These are phyloP conservation scores for Fusarium nisikadoi DNA, from an alignment of 2,329 filamentous ascomycete species.

Conservation along the genomic window DNA sequence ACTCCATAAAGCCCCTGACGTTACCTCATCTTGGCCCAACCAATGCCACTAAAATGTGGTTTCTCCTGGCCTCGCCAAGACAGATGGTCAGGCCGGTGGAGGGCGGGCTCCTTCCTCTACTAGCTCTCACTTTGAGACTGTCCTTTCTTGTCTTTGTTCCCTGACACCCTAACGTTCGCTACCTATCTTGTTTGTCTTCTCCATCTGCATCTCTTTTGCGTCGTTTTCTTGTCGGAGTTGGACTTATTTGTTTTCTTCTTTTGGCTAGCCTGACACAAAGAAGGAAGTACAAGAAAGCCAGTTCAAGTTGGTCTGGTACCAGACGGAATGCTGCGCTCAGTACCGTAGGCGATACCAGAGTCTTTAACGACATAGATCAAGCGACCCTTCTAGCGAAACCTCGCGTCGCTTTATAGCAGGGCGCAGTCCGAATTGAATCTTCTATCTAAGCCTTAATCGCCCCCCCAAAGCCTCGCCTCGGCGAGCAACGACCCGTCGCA, in stretches of 20 bases:
- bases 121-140: conserved; percentile 11
- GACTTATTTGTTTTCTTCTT: not conserved
- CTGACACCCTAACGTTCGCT: not conserved
- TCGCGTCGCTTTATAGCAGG: not conserved
- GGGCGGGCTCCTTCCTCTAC: conserved; percentile 1
- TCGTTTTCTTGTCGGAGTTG: not conserved
- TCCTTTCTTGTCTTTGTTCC: conserved; percentile 12
- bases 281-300: not conserved
- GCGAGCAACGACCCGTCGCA: conserved; percentile 38
- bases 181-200: not conserved
- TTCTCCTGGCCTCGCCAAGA: conserved; percentile 13
- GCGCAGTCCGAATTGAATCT: not conserved
- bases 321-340: conserved; percentile 25
- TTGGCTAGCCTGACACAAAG: not conserved
- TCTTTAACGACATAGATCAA: conserved; percentile 17
- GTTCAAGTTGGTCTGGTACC: conserved; percentile 3
- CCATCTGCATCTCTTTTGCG: conserved; percentile 1
- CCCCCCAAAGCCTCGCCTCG: conserved; percentile 38
- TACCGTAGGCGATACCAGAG: conserved; percentile 17
- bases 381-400: not conserved
- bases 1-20: conserved; percentile 13
- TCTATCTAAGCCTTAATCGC: not conserved
- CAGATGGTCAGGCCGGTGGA: conserved; percentile 11
- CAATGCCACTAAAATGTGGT: conserved; percentile 16
- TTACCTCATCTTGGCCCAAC: conserved; percentile 18